Evolutionary conservation across 345 rosid species (phyloP), one percentile per base, ranked within the genome.

Genomic region (Theobroma cacao): DNA sequence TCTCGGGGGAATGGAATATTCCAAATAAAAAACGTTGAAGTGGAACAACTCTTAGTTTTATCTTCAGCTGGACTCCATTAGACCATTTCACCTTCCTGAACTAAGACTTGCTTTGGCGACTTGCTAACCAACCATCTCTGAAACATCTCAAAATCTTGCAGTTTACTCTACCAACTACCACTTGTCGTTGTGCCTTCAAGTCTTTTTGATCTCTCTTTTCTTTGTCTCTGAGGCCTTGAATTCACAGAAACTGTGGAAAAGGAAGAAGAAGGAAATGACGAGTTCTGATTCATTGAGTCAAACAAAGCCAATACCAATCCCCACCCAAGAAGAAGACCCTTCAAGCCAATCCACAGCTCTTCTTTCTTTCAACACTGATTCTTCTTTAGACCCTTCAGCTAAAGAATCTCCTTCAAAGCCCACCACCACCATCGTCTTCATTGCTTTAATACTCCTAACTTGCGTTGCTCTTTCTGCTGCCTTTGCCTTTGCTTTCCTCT

Each of bases 381-480:
- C 85, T 18, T 79, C 90, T 0, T 20, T 20, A 9, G 81, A 72
- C 5, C 60, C 80, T 14, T 77, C 84, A n/a, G 53, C 74, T 1
- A 43, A 60, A 22, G 31, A 68, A 17, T 75, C 79, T 41, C 38
- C 85, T 11, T 76, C 76, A 2, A 83, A 48, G 30, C 74, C 76
- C 81, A 47, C 84, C 76, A 84, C 80, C 34, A 85, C 85, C 52
- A 73, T 88, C 80, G 2, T 90, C 81, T 84, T 93, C 88, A 69
- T 84, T 69, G 74, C 92, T 65, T 90, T 92, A 48, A 69, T 88
- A 55, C 78, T 89, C 62, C 10, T 88, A 83, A 78, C 94, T 33
- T 88, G 93, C 88, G 12, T 90, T 43, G 93, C 95, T 70, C 74
- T 90, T 75, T 88, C 97, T 43, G 94, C 94, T n/a, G 92, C 97